phyloP scores from a whole-genome alignment of 2,329 filamentous ascomycete species.

The Tolypocladium capitatum region DNA sequence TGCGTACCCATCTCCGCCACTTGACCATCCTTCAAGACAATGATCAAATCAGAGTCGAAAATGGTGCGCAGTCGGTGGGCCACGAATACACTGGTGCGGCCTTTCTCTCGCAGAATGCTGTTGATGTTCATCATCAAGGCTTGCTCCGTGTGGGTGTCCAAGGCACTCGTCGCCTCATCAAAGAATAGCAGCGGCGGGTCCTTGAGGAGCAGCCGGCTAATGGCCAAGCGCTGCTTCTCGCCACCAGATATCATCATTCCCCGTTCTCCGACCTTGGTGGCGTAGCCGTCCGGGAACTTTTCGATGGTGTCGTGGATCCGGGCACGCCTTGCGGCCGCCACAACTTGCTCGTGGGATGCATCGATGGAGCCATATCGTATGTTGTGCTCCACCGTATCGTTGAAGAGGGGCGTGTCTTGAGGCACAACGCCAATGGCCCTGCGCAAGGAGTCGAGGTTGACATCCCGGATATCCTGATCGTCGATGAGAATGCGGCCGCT shows the following conservation, averaged over 20 bases:
- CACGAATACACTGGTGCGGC: constrained; percentile 84
- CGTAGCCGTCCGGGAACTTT: constrained; percentile 74
- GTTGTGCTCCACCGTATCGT: constrained; percentile 91
- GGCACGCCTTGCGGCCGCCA: constrained; percentile 67
- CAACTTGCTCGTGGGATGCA: constrained; percentile 59
- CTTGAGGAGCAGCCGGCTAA: constrained; percentile 74
- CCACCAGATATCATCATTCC: constrained; percentile 95
- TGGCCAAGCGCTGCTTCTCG: constrained; percentile 82
- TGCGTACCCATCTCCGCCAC: constrained; percentile 90
- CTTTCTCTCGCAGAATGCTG: constrained; percentile 76
- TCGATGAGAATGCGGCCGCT: constrained; percentile 79
- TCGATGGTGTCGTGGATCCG: constrained; percentile 73
- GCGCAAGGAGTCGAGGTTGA: constrained; percentile 71
- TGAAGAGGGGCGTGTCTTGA: constrained; percentile 94
- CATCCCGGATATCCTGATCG: constrained; percentile 77
- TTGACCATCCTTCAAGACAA: constrained; percentile 70
- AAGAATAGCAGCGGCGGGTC: constrained; percentile 87
- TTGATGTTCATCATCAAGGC: constrained; percentile 87
- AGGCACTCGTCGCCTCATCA: constrained; percentile 82
- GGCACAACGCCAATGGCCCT: constrained; percentile 87
- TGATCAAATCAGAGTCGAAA: constrained; percentile 84
- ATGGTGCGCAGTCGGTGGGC: constrained; percentile 88
- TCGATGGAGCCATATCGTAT: constrained; percentile 82
- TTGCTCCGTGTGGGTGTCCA: constrained; percentile 90
- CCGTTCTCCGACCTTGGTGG: constrained; percentile 83